These are phyloP conservation scores for Betula pendula DNA, from an alignment of 306 rosid genomes.

Conservation along the genomic window DNA sequence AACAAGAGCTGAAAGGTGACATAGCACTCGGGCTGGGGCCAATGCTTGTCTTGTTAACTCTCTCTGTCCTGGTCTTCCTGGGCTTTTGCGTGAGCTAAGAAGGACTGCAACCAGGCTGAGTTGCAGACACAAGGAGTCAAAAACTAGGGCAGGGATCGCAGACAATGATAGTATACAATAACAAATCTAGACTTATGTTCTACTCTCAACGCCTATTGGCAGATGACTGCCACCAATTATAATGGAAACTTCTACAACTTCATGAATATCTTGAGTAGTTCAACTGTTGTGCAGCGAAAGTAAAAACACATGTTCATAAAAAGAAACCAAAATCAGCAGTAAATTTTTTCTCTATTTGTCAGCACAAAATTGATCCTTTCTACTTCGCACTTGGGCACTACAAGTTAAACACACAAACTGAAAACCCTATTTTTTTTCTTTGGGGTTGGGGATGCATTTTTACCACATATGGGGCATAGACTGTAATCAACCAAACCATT, in stretches of 20 bases:
- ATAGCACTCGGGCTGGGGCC: slow-evolving; percentile 30
- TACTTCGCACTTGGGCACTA: slow-evolving; percentile 26
- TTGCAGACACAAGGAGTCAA: not conserved
- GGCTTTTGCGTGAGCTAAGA: slow-evolving; percentile 16
- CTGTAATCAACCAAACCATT: slow-evolving; percentile 38
- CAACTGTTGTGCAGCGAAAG: not conserved
- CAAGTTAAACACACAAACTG: slow-evolving; percentile 31
- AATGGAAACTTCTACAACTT: not conserved
- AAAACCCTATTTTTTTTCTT: slow-evolving; percentile 29
- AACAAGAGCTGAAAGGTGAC: slow-evolving; percentile 29
- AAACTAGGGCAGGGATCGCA: not conserved
- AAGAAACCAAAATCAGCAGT: slow-evolving; percentile 33
- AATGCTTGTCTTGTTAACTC: slow-evolving; percentile 34
- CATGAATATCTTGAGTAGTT: not conserved
- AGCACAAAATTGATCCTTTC: slow-evolving; percentile 48
- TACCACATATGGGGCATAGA: slow-evolving; percentile 26
- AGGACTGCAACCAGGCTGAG: not conserved
- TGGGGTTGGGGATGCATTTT: slow-evolving; percentile 14
- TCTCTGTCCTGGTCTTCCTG: slow-evolving; percentile 44
- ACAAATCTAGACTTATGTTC: not conserved
- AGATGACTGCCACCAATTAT: not conserved
- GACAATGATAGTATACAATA: not conserved
- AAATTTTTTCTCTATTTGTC: slow-evolving; percentile 33
- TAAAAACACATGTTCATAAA: slow-evolving; percentile 24
- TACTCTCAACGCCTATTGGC: not conserved